These are phyloP conservation scores for Hemerocallis citrina DNA, from an alignment of 106 monocot species.

Conservation along the genomic window DNA sequence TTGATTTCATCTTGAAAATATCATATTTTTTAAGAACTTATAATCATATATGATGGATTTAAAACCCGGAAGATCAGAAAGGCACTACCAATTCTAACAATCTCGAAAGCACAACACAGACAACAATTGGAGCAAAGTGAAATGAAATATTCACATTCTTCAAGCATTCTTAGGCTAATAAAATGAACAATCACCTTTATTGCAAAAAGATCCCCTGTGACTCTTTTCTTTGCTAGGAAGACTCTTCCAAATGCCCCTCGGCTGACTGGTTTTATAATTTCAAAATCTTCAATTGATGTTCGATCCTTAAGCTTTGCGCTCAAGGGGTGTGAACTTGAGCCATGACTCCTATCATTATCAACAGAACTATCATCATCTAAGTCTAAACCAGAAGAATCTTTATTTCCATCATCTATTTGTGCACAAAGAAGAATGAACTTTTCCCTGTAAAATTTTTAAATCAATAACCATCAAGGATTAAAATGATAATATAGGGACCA, in stretches of 20 bases:
- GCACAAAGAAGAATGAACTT: slow-evolving; percentile 77
- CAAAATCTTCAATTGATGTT: slow-evolving; percentile 98
- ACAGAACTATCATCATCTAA: slow-evolving; percentile 45
- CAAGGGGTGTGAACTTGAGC: slow-evolving; percentile 38
- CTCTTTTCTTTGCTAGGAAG: slow-evolving; percentile 96
- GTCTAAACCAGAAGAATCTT: slow-evolving; percentile 19
- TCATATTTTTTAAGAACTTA: not conserved
- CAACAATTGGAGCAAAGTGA: not conserved
- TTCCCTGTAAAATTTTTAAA: slow-evolving; percentile 50
- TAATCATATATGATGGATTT: not conserved
- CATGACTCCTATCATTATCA: slow-evolving; percentile 27
- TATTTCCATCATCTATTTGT: slow-evolving; percentile 67
- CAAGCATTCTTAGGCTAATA: not conserved
- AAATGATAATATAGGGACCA: not conserved
- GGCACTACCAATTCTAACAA: not conserved
- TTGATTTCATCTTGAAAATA: not conserved
- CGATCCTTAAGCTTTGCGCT: slow-evolving; percentile 73
- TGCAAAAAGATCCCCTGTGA: slow-evolving; percentile 94
- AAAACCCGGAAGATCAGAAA: not conserved
- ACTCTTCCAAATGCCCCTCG: slow-evolving; percentile 98
- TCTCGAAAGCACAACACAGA: not conserved
- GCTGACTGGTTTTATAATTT: slow-evolving; percentile 98
- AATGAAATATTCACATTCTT: not conserved
- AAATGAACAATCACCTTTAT: slow-evolving; percentile 63
- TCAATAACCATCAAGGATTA: not conserved